A percentile compares a stretch with the other conserved stretches of the same genome.
Evolutionary conservation across 2,329 filamentous ascomycete species (phyloP).

Genomic region (Trichophyton verrucosum): DNA sequence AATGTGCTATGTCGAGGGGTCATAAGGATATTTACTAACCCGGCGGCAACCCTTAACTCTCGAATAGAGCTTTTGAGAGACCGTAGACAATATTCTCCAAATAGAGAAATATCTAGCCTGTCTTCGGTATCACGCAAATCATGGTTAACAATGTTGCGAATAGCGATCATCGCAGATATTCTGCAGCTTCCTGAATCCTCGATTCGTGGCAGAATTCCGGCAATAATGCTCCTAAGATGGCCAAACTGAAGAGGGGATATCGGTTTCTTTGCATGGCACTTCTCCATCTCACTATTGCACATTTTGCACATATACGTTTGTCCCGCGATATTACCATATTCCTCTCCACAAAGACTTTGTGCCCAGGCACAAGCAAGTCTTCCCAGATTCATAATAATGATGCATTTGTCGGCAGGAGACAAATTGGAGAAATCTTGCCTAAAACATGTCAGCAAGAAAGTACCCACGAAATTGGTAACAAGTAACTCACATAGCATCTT

Average conservation of each 20-base stretch:
- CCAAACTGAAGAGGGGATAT: conserved; percentile 18
- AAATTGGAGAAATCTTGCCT: conserved; percentile 37
- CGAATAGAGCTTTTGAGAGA: conserved; percentile 72
- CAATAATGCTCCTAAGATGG: conserved; percentile 32
- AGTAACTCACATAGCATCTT: conserved; percentile 38
- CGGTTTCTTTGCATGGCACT: conserved; percentile 10
- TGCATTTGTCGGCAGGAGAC: conserved; percentile 40
- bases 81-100: conserved; percentile 71
- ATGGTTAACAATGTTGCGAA: conserved; percentile 59
- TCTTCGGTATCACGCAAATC: conserved; percentile 47
- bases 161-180: conserved; percentile 57
- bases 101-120: conserved; percentile 52
- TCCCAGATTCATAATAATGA: conserved; percentile 44
- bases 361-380: conserved; percentile 46
- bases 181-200: conserved; percentile 46
- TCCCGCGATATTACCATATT: conserved; percentile 17
- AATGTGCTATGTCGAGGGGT: too few relatives aligned
- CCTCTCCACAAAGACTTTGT: conserved; percentile 30
- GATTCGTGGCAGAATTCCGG: conserved; percentile 30
- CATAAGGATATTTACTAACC: conserved; percentile 30
- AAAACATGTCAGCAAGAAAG: conserved; percentile 6
- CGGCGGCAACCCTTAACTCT: conserved; percentile 72
- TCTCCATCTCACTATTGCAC: conserved; percentile 26
- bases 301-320: conserved; percentile 21
- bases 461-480: background rate